phyloP scores from a whole-genome alignment of 768 basidiomycete genomes.

The Ramaria rubella region DNA sequence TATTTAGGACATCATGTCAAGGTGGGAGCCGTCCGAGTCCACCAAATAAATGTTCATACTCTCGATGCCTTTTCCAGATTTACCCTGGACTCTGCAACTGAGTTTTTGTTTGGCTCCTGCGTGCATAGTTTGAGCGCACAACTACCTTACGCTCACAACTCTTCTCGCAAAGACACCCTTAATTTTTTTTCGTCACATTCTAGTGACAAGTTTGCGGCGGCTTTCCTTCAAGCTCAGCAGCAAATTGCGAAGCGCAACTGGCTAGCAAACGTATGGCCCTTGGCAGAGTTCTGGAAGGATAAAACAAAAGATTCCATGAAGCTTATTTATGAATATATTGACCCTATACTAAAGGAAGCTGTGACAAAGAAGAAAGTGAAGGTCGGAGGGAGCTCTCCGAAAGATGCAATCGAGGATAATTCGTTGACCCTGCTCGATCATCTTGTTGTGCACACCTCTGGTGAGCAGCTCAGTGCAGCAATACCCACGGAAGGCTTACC shows the following conservation, averaged over 20 bases:
- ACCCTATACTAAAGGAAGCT: slow-evolving; percentile 36
- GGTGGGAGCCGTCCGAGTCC: neutral
- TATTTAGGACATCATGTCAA: slow-evolving; percentile 6
- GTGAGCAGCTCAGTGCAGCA: slow-evolving; percentile 17
- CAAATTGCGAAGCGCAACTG: slow-evolving; percentile 22
- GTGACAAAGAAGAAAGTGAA: slow-evolving; percentile 13
- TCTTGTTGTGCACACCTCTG: slow-evolving; percentile 33
- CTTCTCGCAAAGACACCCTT: neutral
- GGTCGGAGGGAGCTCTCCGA: neutral
- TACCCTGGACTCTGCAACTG: slow-evolving; percentile 60
- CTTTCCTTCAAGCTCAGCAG: slow-evolving; percentile 29
- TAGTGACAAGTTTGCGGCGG: slow-evolving; percentile 25
- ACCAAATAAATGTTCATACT: slow-evolving; percentile 15
- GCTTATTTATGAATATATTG: slow-evolving; percentile 33
- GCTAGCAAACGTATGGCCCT: slow-evolving; percentile 34
- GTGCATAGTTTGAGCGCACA: slow-evolving; percentile 46
- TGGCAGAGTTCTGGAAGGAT: slow-evolving; percentile 34
- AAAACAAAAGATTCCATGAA: slow-evolving; percentile 29
- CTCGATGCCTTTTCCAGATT: slow-evolving; percentile 53
- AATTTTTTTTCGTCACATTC: neutral
- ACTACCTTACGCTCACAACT: slow-evolving; percentile 47
- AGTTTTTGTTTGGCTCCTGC: slow-evolving; percentile 57
- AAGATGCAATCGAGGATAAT: slow-evolving; percentile 23
- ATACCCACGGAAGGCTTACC: neutral
- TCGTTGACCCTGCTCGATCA: slow-evolving; percentile 34